Percentiles rank a stretch among this genome's conserved stretches.
These are phyloP conservation scores for Nemania bipapillata DNA, from an alignment of 2,329 filamentous ascomycete genomes.

Conservation along the genomic window DNA sequence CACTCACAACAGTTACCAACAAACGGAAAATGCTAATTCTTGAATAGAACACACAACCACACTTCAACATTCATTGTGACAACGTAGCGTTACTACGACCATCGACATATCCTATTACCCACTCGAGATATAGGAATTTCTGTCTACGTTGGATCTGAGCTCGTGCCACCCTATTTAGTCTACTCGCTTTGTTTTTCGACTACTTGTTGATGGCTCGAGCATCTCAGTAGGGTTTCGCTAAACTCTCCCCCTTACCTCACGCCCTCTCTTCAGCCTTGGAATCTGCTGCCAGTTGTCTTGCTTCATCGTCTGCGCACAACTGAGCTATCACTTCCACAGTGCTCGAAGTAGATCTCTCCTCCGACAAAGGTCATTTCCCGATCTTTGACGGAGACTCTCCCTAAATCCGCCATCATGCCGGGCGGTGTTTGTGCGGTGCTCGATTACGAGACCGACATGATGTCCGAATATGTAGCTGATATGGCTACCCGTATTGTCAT, in stretches of 20 bases:
- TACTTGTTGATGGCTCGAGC: slow-evolving; percentile 53
- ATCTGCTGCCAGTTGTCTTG: slow-evolving; percentile 46
- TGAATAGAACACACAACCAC: slow-evolving; percentile 13
- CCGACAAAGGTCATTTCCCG: slow-evolving; percentile 48
- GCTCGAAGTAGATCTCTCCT: slow-evolving; percentile 56
- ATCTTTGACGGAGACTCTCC: slow-evolving; percentile 47
- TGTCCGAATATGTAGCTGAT: slow-evolving; percentile 94
- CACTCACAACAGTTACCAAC: background rate
- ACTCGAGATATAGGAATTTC: background rate
- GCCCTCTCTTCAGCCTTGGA: slow-evolving; percentile 56
- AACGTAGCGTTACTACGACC: background rate
- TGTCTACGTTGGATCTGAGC: background rate
- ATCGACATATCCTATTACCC: background rate
- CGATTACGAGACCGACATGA: slow-evolving; percentile 95
- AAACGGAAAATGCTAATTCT: slow-evolving; percentile 11
- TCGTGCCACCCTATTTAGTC: background rate
- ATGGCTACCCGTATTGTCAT: slow-evolving; percentile 75
- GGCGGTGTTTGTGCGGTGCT: slow-evolving; percentile 93
- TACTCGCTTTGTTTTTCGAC: background rate
- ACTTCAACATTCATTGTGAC: slow-evolving; percentile 24
- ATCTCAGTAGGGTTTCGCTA: slow-evolving; percentile 52
- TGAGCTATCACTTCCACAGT: slow-evolving; percentile 51
- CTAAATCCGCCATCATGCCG: slow-evolving; percentile 63
- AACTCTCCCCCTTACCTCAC: slow-evolving; percentile 38
- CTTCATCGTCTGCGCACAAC: slow-evolving; percentile 43